A percentile compares a stretch with the other conserved stretches of the same genome.
Conservation (phyloP, 768 basidiomycete genomes). For the Holtermannia corniformis region DNA sequence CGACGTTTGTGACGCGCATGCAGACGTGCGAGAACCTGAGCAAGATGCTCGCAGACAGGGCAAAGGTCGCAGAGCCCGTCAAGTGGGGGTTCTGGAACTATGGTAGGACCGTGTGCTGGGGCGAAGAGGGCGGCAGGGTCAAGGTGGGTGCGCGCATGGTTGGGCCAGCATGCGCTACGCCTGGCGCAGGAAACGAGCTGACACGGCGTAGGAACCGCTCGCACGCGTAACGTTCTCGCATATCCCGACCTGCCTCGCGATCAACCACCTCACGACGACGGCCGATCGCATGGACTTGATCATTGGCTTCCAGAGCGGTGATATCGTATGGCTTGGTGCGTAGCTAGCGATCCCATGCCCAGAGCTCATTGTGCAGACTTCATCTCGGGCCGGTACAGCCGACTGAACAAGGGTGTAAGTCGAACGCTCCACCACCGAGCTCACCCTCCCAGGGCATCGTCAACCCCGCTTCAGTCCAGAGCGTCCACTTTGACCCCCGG, state of each 20-base stretch:
- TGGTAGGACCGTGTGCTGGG: constrained; percentile 75
- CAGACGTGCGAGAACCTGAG: constrained; percentile 69
- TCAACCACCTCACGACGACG: constrained; percentile 68
- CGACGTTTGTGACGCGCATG: constrained; percentile 80
- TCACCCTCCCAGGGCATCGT: constrained; percentile 28
- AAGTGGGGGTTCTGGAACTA: constrained; percentile 81
- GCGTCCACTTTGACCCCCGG: constrained; percentile 30
- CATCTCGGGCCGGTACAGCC: constrained; percentile 33
- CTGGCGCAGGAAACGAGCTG: constrained; percentile 4
- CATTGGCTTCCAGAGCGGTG: constrained; percentile 89
- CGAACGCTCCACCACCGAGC: not conserved
- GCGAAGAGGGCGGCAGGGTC: constrained; percentile 70
- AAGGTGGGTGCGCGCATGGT: constrained; percentile 52
- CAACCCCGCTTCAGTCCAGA: constrained; percentile 31
- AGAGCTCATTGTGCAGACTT: no score
- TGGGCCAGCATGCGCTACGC: constrained; percentile 2
- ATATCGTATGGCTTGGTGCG: constrained; percentile 90
- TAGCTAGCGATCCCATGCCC: no score
- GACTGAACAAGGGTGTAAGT: constrained; percentile 40
- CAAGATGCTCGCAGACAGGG: constrained; percentile 59
- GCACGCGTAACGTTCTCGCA: constrained; percentile 75
- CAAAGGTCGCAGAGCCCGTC: constrained; percentile 54
- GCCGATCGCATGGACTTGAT: constrained; percentile 74
- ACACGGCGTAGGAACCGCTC: constrained; percentile 67
- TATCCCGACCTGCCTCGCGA: constrained; percentile 82